These are phyloP conservation scores for Trichoderma citrinoviride DNA, from an alignment of 2,329 filamentous ascomycete species.

Conservation along the genomic window DNA sequence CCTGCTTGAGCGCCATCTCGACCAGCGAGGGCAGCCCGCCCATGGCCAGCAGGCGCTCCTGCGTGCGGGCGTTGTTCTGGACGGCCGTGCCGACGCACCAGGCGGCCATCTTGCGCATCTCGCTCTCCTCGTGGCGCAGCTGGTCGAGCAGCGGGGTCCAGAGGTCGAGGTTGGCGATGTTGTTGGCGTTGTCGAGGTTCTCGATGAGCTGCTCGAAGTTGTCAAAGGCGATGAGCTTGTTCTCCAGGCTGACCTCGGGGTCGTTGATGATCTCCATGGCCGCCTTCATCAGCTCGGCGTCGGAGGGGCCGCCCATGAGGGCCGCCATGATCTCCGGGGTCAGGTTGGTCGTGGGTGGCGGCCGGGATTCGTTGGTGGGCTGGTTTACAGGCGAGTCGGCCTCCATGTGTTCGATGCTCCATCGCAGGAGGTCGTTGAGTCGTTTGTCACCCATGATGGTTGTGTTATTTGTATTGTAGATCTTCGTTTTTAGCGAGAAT, in stretches of 20 bases:
- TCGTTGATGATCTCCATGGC: slow-evolving; percentile 73
- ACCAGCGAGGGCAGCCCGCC: slow-evolving; percentile 72
- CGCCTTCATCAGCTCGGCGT: slow-evolving; percentile 87
- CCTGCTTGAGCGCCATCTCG: slow-evolving; percentile 58
- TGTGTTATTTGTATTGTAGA: slow-evolving; percentile 35
- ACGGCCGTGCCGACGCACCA: slow-evolving; percentile 94
- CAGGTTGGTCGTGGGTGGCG: slow-evolving; percentile 44
- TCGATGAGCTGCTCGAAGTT: slow-evolving; percentile 94
- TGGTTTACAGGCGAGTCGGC: slow-evolving; percentile 29
- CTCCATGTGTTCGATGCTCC: slow-evolving; percentile 59
- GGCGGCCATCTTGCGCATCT: slow-evolving; percentile 81
- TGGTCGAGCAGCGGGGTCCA: slow-evolving; percentile 78
- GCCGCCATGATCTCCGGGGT: slow-evolving; percentile 69
- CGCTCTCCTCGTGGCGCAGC: slow-evolving; percentile 64
- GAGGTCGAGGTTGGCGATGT: slow-evolving; percentile 72
- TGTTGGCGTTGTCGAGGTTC: slow-evolving; percentile 94
- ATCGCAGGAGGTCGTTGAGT: slow-evolving; percentile 77
- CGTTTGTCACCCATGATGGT: slow-evolving; percentile 43
- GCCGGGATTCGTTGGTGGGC: slow-evolving; percentile 31
- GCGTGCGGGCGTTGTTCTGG: slow-evolving; percentile 86
- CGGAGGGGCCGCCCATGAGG: slow-evolving; percentile 80
- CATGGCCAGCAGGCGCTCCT: slow-evolving; percentile 64
- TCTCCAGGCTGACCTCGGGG: slow-evolving; percentile 64
- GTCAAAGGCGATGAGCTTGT: slow-evolving; percentile 83
- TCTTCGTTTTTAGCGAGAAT: slow-evolving; percentile 23